Base-by-base conservation (phyloP, 495 filamentous ascomycete genomes). In the Lasiosphaeriaceae sp. region DNA sequence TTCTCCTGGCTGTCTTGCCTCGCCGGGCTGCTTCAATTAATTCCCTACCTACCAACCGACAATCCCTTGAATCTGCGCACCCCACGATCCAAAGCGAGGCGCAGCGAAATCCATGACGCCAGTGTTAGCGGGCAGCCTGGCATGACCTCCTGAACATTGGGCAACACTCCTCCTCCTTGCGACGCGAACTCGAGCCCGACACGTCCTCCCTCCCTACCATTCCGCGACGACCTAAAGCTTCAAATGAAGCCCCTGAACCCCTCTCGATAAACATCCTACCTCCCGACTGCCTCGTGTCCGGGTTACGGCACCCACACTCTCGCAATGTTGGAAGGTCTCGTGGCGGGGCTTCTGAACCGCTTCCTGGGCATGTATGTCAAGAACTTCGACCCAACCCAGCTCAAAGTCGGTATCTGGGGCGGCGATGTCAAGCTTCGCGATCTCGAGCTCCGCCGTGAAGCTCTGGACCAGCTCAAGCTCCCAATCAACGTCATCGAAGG, bases 311-410 rank as follows among this genome's bases (percentile, higher is more conserved):
- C 62, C 63, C 56, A 3, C 57, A 65, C 50, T 58, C 54, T 59
- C 71, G 71, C 60, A 56, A 86, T 86, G 83, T 70, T 86, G 67
- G 83, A 86, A 78, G 83, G 83, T 61, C 72, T 86, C 54, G 83
- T 85, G 59, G 90, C 94, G 61, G 95, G 91, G 71, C 79, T 98
- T 76, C 86, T 98, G 66, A 98, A 98, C 76, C 90, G 95, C 74
- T 96, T 97, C 75, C 74, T 98, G 84, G 95, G 95, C 77, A 96
- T 97, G 85, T 97, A 97, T 76, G 91, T 98, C 69, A 92, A 94
- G 80, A 98, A 98, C 72, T 97, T 98, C 68, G 93, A 98, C 71
- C 87, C 92, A 19, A 89, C 86, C 61, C 94, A 98, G 77, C 82
- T 98, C 47, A 97, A 97, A 67, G 90, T 97, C 55, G 94, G 94